These are phyloP conservation scores for Penicillium decumbens DNA, from an alignment of 2,329 filamentous ascomycete genomes.

Conservation along the genomic window DNA sequence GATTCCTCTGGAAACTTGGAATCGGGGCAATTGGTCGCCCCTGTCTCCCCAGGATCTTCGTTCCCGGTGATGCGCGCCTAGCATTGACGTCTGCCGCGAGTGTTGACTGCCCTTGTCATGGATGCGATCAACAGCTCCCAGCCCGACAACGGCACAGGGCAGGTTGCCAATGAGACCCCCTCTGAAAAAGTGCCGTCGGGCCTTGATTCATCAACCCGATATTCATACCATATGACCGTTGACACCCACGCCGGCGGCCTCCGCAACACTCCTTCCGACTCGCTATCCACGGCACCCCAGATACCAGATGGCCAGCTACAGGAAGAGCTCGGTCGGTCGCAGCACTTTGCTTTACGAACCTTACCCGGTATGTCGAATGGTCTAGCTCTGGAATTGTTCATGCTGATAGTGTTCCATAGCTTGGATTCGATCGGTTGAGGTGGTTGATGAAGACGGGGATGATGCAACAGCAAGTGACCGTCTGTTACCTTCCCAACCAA, in stretches of 20 bases:
- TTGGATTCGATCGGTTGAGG: slow-evolving; percentile 44
- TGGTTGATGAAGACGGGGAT: slow-evolving; percentile 33
- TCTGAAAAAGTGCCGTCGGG: slow-evolving; percentile 19
- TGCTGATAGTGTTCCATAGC: slow-evolving; percentile 24
- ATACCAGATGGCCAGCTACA: slow-evolving; percentile 14
- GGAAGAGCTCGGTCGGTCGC: slow-evolving; percentile 12
- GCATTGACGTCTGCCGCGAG: slow-evolving; percentile 17
- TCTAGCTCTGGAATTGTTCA: not conserved
- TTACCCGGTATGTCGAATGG: slow-evolving; percentile 32
- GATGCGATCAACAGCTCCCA: slow-evolving; percentile 21
- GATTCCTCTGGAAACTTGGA: not conserved
- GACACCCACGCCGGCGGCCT: slow-evolving; percentile 20
- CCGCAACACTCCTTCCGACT: slow-evolving; percentile 21
- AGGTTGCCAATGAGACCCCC: slow-evolving; percentile 20
- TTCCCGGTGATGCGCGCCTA: slow-evolving; percentile 22
- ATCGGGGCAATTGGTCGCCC: not conserved
- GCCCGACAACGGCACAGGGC: slow-evolving; percentile 15
- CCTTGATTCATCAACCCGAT: slow-evolving; percentile 7
- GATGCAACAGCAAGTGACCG: slow-evolving; percentile 32
- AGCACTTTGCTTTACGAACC: slow-evolving; percentile 27
- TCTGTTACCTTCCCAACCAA: slow-evolving; percentile 36
- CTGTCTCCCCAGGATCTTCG: not conserved
- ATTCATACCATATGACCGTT: slow-evolving; percentile 12
- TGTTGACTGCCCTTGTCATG: slow-evolving; percentile 9
- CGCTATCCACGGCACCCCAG: slow-evolving; percentile 18